Base-by-base conservation (phyloP, 345 rosid genomes). In the Melastoma malabathricum region DNA sequence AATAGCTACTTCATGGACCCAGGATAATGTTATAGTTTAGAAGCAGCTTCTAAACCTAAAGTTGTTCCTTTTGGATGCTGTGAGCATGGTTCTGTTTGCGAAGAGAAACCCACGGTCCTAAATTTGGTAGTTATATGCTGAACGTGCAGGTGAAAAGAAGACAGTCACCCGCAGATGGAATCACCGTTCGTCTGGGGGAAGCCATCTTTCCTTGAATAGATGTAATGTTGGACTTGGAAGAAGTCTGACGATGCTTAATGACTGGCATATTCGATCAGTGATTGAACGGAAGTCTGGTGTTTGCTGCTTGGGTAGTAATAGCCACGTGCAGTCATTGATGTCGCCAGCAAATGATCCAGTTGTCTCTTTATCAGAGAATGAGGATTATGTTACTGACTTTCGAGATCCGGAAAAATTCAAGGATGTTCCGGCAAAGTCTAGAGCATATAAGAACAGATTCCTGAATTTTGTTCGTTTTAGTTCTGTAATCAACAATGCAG, bases 401-500 rank as follows among this genome's bases (percentile, higher is more conserved):
- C 55, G 46, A 25, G 68, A 62, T 52, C 61, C 47, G 47, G 60
- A 38, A 48, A 55, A 57, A 43, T 48, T 50, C 66, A 72, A 57
- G 46, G 16, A 52, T 43, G 50, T 51, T 45, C 59, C 38, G 38
- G 55, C 51, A 3, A 59, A 55, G 67, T 79, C 81, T 18, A 83
- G 68, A 66, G 71, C 67, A 68, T 90, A 71, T 73, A 68, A 56
- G 48, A 86, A 86, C 58, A 82, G 92, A 68, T 90, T 83, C 68
- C 76, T 90, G 60, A 68, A 76, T 63, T 71, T 86, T 45, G 86
- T 76, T 43, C 82, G 80, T 14, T 54, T 81, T 29, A 69, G 90
- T 60, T 83, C 98, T 43, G 83, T 90, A 25, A 51, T 83, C 31
- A 83, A 76, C 58, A 69, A 65, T 63, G 79, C 94, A 34, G 89